Conservation (phyloP, 352 stramenopile species). For the Globisporangium spiculum region DNA sequence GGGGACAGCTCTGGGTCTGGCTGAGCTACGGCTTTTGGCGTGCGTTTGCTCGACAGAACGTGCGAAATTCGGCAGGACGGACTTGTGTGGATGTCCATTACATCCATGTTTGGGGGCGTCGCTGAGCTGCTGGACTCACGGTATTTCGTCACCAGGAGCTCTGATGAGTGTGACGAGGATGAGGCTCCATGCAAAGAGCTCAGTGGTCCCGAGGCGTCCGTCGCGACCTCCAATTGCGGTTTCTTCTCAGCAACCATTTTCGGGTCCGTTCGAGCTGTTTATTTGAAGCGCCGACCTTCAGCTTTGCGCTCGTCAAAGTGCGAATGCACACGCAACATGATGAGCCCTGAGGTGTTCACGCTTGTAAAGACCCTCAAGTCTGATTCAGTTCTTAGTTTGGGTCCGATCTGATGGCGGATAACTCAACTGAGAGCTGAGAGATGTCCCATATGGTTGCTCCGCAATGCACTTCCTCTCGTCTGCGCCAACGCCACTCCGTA, state of each 20-base stretch:
- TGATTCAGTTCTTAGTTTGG: background rate
- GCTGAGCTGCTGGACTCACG: background rate
- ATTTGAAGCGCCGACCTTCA: background rate
- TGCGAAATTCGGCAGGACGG: conserved; percentile 8
- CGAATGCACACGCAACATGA: background rate
- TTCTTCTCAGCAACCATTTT: conserved; percentile 10
- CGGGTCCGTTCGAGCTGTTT: background rate
- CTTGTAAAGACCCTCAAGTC: background rate
- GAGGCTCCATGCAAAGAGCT: background rate
- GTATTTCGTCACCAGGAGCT: background rate
- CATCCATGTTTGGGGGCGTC: conserved; percentile 8
- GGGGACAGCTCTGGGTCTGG: background rate
- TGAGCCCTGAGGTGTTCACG: background rate
- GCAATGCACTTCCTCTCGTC: background rate
- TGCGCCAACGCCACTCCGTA: background rate
- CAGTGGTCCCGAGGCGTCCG: background rate
- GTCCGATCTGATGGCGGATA: background rate
- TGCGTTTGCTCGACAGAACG: conserved; percentile 17
- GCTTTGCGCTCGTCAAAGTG: background rate
- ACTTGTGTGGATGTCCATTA: conserved; percentile 11
- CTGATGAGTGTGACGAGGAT: conserved; percentile 18
- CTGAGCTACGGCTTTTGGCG: background rate
- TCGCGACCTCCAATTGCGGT: background rate
- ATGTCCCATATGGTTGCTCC: too few relatives aligned
- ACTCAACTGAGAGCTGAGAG: background rate